Evolutionary conservation across 345 rosid species (phyloP), one percentile per base, ranked within the genome.

Genomic region (Salix dunnii): DNA sequence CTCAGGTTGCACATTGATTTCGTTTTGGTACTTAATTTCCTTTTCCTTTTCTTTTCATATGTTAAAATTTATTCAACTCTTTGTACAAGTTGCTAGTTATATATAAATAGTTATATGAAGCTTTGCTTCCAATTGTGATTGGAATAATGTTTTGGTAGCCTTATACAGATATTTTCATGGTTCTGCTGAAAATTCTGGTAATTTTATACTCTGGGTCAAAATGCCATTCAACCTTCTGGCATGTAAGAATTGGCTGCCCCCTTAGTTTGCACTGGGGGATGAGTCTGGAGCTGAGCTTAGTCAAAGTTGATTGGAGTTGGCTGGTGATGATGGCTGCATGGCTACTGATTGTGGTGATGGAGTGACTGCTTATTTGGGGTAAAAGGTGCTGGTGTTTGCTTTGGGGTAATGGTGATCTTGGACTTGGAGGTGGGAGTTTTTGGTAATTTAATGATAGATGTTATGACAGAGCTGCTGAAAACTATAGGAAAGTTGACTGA

Each of bases 151-250:
- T 74, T 63, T 30, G 6, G 31, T 40, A 40, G 60, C 20, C 21
- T 63, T 38, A 16, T 21, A 7, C 10, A 36, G 8, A 17, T 14
- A 49, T 11, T 74, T 13, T 74, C 43, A 38, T 73, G 40, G 67
- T 40, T 60, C 42, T 73, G n/a, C 27, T 30, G 23, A 48, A 70
- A 70, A 17, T 70, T 67, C n/a, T 69, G 36, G 51, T 70, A 25
- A 70, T 70, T 9, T 28, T 20, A 70, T 13, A 7, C 46, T 27
- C 33, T 51, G 21, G 38, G 35, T 25, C 64, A 21, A 14, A 43
- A 46, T 68, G 17, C 58, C 28, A 23, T 43, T 43, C 58, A 43
- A 69, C 20, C n/a, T 43, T 25, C 3, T 51, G 63, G 25, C 4
- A 11, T 63, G 16, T 21, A 46, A 46, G 60, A 46, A 6, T 67